Conservation (phyloP, 2,329 filamentous ascomycete genomes). For the Emericellopsis atlantica region DNA sequence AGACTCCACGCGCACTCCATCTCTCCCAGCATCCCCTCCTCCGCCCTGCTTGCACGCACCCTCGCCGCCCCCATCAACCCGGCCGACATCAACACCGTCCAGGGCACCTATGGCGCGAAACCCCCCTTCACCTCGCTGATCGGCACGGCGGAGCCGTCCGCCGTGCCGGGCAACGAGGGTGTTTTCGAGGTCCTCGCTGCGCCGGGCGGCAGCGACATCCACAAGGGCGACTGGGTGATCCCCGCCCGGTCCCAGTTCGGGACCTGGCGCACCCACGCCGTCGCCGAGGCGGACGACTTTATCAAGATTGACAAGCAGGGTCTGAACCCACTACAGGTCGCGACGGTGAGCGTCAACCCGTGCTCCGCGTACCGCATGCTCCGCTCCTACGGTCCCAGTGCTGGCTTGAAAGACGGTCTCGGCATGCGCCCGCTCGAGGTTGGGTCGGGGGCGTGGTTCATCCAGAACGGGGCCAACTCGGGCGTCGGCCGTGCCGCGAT, state of each 20-base stretch:
- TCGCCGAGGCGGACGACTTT: conserved; percentile 44
- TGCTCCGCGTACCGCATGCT: conserved; percentile 93
- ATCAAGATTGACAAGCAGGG: conserved; percentile 60
- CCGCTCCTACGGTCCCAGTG: conserved; percentile 54
- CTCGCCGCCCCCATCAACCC: conserved; percentile 92
- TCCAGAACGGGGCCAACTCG: conserved; percentile 94
- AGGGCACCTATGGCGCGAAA: conserved; percentile 87
- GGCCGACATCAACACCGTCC: conserved; percentile 94
- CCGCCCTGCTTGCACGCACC: conserved; percentile 64
- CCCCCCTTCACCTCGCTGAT: conserved; percentile 65
- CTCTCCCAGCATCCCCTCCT: conserved; percentile 55
- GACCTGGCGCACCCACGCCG: conserved; percentile 88
- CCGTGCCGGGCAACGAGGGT: conserved; percentile 81
- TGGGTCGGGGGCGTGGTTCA: conserved; percentile 68
- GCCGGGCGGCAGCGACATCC: conserved; percentile 43
- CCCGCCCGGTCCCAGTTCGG: conserved; percentile 74
- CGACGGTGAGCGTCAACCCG: conserved; percentile 84
- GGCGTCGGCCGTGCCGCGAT: conserved; percentile 87
- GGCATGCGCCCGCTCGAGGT: conserved; percentile 30
- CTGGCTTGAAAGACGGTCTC: conserved; percentile 28
- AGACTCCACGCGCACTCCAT: conserved; percentile 67
- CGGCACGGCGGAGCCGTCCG: conserved; percentile 63
- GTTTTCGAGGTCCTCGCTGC: conserved; percentile 77
- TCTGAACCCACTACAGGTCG: conserved; percentile 64
- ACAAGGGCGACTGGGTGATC: conserved; percentile 86